phyloP scores from a whole-genome alignment of 2,329 filamentous ascomycete genomes.

The Stagonosporopsis tanaceti region DNA sequence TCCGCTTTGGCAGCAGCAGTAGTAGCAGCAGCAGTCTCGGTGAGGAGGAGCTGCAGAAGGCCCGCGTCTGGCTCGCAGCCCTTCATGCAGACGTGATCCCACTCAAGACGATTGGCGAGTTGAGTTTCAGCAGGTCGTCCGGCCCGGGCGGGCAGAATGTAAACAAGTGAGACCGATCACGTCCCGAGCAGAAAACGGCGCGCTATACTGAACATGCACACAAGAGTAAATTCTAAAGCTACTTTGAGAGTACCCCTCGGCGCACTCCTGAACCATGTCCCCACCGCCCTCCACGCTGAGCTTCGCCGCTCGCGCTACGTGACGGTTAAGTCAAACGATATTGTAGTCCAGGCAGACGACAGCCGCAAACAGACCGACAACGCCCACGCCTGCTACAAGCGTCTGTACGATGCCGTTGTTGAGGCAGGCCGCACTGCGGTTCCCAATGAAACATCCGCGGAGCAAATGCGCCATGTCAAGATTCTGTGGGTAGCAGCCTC shows the following conservation, averaged over 20 bases:
- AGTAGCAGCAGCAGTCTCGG: conserved; percentile 17
- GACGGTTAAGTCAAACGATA: conserved; percentile 59
- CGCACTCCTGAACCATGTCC: conserved; percentile 62
- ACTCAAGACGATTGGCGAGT: conserved; percentile 60
- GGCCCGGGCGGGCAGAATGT: conserved; percentile 74
- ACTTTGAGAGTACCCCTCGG: conserved; percentile 66
- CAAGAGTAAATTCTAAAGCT: conserved; percentile 71
- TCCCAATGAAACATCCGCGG: conserved; percentile 67
- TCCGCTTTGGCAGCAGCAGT: conserved; percentile 9
- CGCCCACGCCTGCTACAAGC: conserved; percentile 65
- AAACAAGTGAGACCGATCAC: conserved; percentile 63
- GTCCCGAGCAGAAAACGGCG: conserved; percentile 24
- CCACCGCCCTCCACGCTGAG: conserved; percentile 60
- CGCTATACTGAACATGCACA: conserved; percentile 48
- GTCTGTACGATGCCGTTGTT: conserved; percentile 63
- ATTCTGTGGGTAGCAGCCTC: conserved; percentile 55
- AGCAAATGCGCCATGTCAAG: conserved; percentile 63
- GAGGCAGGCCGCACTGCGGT: conserved; percentile 60
- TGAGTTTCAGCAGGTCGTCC: conserved; percentile 70
- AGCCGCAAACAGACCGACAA: conserved; percentile 69
- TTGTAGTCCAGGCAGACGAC: conserved; percentile 70
- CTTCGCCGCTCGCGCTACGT: conserved; percentile 64
- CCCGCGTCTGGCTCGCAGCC: conserved; percentile 64
- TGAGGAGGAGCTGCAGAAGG: conserved; percentile 50
- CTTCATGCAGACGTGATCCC: conserved; percentile 64